A percentile compares a stretch with the other conserved stretches of the same genome.
Evolutionary conservation across 2,329 filamentous ascomycete genomes (phyloP).

Genomic region (Fusarium tjaetaba): DNA sequence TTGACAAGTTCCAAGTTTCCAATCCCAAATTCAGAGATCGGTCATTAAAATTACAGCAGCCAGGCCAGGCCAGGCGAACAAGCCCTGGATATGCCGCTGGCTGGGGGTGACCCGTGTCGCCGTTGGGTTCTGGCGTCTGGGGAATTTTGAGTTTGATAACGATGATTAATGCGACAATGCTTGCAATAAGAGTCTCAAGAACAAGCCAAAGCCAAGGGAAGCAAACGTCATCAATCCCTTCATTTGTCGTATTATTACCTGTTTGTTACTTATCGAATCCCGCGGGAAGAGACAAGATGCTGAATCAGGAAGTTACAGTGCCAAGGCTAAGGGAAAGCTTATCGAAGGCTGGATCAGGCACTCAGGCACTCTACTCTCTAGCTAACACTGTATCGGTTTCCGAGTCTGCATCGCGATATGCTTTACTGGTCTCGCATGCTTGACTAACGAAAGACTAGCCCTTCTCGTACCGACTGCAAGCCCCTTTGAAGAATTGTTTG

Average conservation of each 20-base stretch:
- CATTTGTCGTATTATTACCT: slow-evolving; percentile 1
- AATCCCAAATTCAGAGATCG: slow-evolving; percentile 14
- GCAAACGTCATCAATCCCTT: slow-evolving; percentile 14
- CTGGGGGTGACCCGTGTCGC: neutral
- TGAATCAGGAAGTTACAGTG: neutral
- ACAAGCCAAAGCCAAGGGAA: slow-evolving; percentile 1
- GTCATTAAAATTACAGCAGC: slow-evolving; percentile 15
- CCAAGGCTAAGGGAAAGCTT: slow-evolving; percentile 16
- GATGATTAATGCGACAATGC: slow-evolving; percentile 22
- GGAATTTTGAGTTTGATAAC: slow-evolving; percentile 15
- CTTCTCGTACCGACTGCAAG: neutral
- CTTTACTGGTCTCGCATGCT: neutral
- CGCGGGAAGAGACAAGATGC: neutral
- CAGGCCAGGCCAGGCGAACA: neutral
- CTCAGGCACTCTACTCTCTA: neutral
- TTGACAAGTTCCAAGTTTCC: slow-evolving; percentile 23
- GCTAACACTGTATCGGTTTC: neutral
- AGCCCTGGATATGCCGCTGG: slow-evolving; percentile 5
- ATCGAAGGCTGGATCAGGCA: slow-evolving; percentile 9
- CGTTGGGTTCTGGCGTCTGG: neutral
- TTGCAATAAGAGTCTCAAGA: slow-evolving; percentile 2
- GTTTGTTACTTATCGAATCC: neutral
- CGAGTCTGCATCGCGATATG: neutral
- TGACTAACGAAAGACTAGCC: neutral
- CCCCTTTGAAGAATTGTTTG: neutral